phyloP scores from a whole-genome alignment of 768 basidiomycete species.

The Leucocoprinus sp. region DNA sequence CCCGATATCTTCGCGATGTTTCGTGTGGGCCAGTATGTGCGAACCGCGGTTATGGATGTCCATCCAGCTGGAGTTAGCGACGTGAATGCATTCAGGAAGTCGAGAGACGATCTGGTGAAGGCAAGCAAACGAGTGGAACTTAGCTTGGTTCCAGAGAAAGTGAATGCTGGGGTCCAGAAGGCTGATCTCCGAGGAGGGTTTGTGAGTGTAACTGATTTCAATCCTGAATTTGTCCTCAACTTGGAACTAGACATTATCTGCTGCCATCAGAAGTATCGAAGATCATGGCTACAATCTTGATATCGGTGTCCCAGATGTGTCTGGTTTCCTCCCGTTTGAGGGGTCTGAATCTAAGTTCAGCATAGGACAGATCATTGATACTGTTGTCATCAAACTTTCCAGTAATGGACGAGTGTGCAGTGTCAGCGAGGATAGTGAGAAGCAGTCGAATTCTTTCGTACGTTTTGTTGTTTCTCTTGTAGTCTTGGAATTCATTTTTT shows the following conservation, averaged over 20 bases:
- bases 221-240: conserved; percentile 11
- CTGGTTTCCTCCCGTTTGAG: conserved; percentile 81
- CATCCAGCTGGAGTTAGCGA: conserved; percentile 63
- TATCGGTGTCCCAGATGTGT: conserved; percentile 67
- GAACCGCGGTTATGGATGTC: conserved; percentile 63
- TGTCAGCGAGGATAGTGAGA: conserved; percentile 45
- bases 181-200: conserved; percentile 68
- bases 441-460: conserved; percentile 49
- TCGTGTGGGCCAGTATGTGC: conserved; percentile 76
- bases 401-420: conserved; percentile 76
- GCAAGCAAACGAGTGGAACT: conserved; percentile 78
- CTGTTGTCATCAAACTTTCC: conserved; percentile 58
- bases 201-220: conserved; percentile 38
- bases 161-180: conserved; percentile 76
- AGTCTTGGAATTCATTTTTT: not conserved
- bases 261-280: conserved; percentile 76
- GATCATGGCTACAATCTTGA: conserved; percentile 94
- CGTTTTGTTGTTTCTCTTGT: conserved; percentile 16
- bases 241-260: conserved; percentile 67
- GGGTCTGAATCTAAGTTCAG: conserved; percentile 44
- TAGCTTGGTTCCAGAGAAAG: conserved; percentile 72
- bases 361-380: conserved; percentile 61
- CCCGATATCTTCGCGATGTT: conserved; percentile 78
- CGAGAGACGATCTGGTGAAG: conserved; percentile 59
- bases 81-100: conserved; percentile 45